phyloP scores from a whole-genome alignment of 495 filamentous ascomycete species.

The Xylaria castorea region DNA sequence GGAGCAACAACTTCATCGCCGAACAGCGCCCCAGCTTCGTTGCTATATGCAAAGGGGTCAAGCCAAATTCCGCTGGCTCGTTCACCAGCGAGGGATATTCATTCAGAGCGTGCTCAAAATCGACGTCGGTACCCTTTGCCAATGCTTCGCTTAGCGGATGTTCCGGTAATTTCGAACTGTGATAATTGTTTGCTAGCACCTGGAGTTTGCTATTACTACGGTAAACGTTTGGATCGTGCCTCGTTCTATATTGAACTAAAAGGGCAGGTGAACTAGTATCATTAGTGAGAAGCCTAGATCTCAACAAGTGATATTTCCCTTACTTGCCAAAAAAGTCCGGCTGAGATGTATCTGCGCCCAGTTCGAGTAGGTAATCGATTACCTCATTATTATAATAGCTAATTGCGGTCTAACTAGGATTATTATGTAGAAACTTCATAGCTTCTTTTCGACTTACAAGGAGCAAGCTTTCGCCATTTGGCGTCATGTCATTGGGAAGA shows the following conservation, averaged over 20 bases:
- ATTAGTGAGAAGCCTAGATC: neutral
- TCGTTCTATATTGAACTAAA: neutral
- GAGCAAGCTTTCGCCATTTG: neutral
- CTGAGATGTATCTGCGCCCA: neutral
- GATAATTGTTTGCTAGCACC: neutral
- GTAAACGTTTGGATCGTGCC: neutral
- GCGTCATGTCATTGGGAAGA: neutral
- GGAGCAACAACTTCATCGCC: neutral
- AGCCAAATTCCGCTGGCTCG: neutral
- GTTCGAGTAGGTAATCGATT: constrained; percentile 8
- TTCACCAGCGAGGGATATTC: neutral
- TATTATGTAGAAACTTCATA: neutral
- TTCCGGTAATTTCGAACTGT: neutral
- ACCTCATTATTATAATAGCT: neutral
- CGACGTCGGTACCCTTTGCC: neutral
- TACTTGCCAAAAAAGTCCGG: neutral
- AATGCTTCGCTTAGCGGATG: neutral
- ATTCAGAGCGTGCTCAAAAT: neutral
- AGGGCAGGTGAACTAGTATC: neutral
- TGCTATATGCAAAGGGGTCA: neutral
- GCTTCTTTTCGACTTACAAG: neutral
- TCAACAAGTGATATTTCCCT: neutral
- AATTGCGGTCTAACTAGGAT: neutral
- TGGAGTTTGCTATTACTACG: neutral
- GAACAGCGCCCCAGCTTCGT: neutral